Evolutionary conservation across 805 yeast genomes (phyloP).

Genomic region (Zygoascus ofunaensis): DNA sequence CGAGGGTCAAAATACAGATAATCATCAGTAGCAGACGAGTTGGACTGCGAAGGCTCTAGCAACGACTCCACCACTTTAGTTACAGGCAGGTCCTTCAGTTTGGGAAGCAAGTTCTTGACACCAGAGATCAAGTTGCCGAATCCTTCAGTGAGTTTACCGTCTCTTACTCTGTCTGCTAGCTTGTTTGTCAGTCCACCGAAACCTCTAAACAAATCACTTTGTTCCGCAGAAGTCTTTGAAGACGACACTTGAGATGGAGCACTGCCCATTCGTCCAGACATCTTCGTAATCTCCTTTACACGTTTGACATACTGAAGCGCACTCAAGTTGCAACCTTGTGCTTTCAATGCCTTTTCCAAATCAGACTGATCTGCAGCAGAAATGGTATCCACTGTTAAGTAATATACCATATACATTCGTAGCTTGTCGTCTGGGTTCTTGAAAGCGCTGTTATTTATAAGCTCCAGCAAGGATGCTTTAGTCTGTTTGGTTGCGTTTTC

Average conservation of each 20-base stretch:
- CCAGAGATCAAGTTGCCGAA: constrained; percentile 84
- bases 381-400: constrained; percentile 36
- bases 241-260: constrained; percentile 19
- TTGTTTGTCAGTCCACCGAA: constrained; percentile 68
- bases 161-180: constrained; percentile 64
- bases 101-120: constrained; percentile 78
- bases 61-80: constrained; percentile 87
- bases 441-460: constrained; percentile 46
- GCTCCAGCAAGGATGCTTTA: constrained; percentile 48
- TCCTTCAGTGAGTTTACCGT: constrained; percentile 76
- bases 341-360: constrained; percentile 53
- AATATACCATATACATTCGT: constrained; percentile 76
- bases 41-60: constrained; percentile 59
- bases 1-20: constrained; percentile 87
- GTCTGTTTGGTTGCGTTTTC: constrained; percentile 49
- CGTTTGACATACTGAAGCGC: constrained; percentile 69
- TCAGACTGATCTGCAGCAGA: constrained; percentile 45
- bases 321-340: constrained; percentile 50
- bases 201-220: constrained; percentile 33
- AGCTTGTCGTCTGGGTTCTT: constrained; percentile 61
- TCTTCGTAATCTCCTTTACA: constrained; percentile 65
- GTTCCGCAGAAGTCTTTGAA: constrained; percentile 18
- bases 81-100: constrained; percentile 77
- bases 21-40: constrained; percentile 71
- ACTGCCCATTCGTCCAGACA: constrained; percentile 21